These are phyloP conservation scores for Diophrys sp. DNA, from an alignment of 73 alveolate genomes.

Conservation along the genomic window DNA sequence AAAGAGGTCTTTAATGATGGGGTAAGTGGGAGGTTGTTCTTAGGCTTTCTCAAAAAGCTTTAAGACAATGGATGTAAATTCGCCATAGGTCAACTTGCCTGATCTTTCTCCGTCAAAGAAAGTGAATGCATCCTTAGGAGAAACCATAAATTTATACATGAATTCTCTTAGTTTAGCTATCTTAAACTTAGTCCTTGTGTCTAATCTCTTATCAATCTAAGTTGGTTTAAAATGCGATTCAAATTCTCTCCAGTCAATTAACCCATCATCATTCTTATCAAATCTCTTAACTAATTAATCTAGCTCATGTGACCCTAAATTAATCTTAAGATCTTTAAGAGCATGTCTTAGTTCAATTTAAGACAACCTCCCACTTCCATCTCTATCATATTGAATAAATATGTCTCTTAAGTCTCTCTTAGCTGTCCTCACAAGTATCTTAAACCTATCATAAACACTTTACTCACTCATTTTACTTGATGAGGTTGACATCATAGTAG, in stretches of 20 bases:
- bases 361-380: slow-evolving; percentile 68
- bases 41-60: slow-evolving; percentile 19
- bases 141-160: slow-evolving; percentile 69
- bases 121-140: slow-evolving; percentile 85
- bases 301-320: slow-evolving; percentile 73
- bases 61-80: slow-evolving; percentile 28
- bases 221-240: slow-evolving; percentile 60
- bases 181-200: slow-evolving; percentile 65
- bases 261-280: slow-evolving; percentile 71
- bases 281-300: slow-evolving; percentile 59
- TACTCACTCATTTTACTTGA: slow-evolving; percentile 6
- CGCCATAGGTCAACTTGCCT: slow-evolving; percentile 38
- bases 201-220: slow-evolving; percentile 56
- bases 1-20: slow-evolving; percentile 47
- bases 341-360: slow-evolving; percentile 84
- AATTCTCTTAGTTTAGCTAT: slow-evolving; percentile 72
- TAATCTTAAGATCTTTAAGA: slow-evolving; percentile 67
- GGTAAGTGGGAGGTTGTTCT: slow-evolving; percentile 33
- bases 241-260: slow-evolving; percentile 79
- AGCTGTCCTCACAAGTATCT: slow-evolving; percentile 55
- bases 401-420: slow-evolving; percentile 44
- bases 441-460: slow-evolving; percentile 55
- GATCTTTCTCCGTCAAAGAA: slow-evolving; percentile 38
- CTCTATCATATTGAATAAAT: slow-evolving; percentile 66
- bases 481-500: slow-evolving; percentile 24